Conservation (phyloP, 495 filamentous ascomycete species). For the Neurospora sp. region DNA sequence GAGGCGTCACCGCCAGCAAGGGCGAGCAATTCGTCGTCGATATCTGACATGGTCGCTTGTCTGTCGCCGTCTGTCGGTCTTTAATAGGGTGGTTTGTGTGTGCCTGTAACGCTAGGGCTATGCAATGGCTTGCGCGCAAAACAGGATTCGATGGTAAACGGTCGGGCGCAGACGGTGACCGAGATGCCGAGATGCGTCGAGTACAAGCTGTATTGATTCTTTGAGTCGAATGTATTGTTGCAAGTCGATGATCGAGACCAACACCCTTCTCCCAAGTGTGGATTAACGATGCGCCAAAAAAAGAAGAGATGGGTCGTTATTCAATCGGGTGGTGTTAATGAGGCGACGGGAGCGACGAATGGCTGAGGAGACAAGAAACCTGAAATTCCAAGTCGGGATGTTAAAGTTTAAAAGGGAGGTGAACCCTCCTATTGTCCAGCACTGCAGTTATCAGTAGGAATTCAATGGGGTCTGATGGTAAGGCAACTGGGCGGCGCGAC, state of each 20-base stretch:
- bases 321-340: neutral
- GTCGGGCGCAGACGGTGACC: neutral
- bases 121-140: neutral
- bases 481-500: neutral
- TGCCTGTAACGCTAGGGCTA: neutral
- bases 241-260: neutral
- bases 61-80: neutral
- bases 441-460: neutral
- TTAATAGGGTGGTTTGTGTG: neutral
- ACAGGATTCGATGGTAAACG: neutral
- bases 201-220: neutral
- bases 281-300: neutral
- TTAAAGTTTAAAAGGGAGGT: neutral
- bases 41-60: conserved; percentile 48
- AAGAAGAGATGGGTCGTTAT: neutral
- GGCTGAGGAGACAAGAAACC: neutral
- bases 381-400: neutral
- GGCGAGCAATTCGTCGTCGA: conserved; percentile 82
- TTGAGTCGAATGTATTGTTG: neutral
- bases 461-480: neutral
- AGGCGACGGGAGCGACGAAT: neutral
- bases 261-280: neutral
- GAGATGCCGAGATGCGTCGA: neutral
- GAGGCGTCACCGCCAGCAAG: conserved; percentile 60
- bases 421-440: neutral